Base-by-base conservation (phyloP, 352 stramenopile species). In the Phytophthora pisi region DNA sequence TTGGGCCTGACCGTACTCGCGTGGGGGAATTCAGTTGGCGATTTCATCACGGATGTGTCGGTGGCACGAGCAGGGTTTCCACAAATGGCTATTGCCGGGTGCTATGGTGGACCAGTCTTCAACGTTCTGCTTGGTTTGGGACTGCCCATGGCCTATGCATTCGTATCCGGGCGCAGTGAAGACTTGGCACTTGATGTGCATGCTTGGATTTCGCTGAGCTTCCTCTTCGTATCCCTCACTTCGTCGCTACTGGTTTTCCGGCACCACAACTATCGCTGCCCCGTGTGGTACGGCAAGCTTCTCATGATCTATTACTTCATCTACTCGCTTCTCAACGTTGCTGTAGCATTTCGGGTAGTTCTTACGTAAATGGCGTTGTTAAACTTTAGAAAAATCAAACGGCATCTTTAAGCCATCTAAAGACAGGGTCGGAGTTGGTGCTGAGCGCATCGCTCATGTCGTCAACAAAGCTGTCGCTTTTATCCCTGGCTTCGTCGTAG, bases 11-110 rank as follows among this genome's bases (percentile, higher is more conserved):
- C 88, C 4, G 84, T 96, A 16, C 76, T 96, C 2, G 87, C 86
- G 5, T 96, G 88, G 88, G 88, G 88, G 20, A 96, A 96, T 50
- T 96, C 88, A 2, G 73, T 96, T 7, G 86, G 87, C 10, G 88
- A 96, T 55, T 77, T 94, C 28, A 90, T 92, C 62, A 93, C 86
- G 5, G 86, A 96, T 66, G 82, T 96, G 3, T 92, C 88, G 5
- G 87, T 96, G 31, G 88, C 88, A 47, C 85, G 85, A 8, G 81
- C 82, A 16, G 88, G 88, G 0, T 95, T 92, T 42, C 81, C 86
- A 11, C 80, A 95, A 68, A 96, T 96, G 88, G 88, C 88, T 38
- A 92, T 96, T 50, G 86, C 86, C 6, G 88, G 88, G 3, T 96
- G 88, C 65, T 94, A 89, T 66, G 88, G 86, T 51, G 88, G 88